Percentiles rank a stretch among this genome's conserved stretches.
Conservation (phyloP, 2,329 filamentous ascomycete genomes). For the Ceratocystiopsis minuta region DNA sequence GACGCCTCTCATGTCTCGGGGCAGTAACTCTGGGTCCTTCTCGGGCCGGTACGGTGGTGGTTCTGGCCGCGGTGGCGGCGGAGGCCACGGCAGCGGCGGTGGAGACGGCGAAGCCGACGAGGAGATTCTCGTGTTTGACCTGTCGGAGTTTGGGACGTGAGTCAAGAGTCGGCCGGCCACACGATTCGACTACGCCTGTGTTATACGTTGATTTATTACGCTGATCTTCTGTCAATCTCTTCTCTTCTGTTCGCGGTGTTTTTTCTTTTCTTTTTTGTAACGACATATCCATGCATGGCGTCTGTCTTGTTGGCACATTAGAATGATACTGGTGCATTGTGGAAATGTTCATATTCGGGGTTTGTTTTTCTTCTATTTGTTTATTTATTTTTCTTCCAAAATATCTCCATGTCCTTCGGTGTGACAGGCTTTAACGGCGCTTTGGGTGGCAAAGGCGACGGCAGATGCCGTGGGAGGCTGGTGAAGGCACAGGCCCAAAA, state of each 20-base stretch:
- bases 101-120: constrained; percentile 39
- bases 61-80: constrained; percentile 15
- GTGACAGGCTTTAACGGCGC: too few species aligned
- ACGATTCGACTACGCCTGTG: constrained; percentile 26
- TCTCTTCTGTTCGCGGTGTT: background rate
- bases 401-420: background rate
- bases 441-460: too few species aligned
- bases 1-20: constrained; percentile 26
- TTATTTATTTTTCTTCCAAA: background rate
- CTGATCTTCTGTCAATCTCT: background rate
- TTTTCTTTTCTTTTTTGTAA: background rate
- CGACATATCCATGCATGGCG: too few species aligned
- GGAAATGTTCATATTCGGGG: background rate
- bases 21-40: constrained; percentile 25
- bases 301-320: too few species aligned
- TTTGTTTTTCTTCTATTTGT: background rate
- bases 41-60: constrained; percentile 9
- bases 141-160: constrained; percentile 44
- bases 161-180: constrained; percentile 25
- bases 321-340: too few species aligned
- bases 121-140: constrained; percentile 53
- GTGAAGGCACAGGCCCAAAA: too few species aligned
- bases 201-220: too few species aligned
- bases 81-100: constrained; percentile 18
- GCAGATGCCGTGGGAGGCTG: too few species aligned